Evolutionary conservation across 2,329 filamentous ascomycete species (phyloP).

Genomic region (Colletotrichum eleusines): DNA sequence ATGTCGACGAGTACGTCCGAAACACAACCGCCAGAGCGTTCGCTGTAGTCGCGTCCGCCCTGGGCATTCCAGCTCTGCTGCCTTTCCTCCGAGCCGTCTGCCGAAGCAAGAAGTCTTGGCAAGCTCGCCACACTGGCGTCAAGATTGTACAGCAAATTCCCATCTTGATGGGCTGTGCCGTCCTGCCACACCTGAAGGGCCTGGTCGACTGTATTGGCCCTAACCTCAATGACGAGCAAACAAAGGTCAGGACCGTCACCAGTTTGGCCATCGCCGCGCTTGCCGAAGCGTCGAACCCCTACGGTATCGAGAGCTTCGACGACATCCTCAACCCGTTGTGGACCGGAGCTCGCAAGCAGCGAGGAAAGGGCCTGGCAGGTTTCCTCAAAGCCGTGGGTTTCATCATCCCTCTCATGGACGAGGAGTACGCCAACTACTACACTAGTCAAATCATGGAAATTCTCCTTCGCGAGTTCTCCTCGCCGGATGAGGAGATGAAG

Average conservation of each 20-base stretch:
- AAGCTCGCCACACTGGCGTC: constrained; percentile 96
- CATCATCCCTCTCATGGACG: constrained; percentile 99
- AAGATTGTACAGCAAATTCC: constrained; percentile 99
- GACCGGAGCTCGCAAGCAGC: constrained; percentile 95
- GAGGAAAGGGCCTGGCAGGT: constrained; percentile 93
- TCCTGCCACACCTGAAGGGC: constrained; percentile 94
- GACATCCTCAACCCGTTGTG: constrained; percentile 97
- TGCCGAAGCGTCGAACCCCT: constrained; percentile 95
- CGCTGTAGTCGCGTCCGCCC: constrained; percentile 94
- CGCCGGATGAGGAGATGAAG: constrained; percentile 99
- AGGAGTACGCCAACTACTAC: constrained; percentile 99
- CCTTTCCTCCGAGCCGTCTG: constrained; percentile 97
- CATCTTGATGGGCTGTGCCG: constrained; percentile 97
- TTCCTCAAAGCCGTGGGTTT: constrained; percentile 98
- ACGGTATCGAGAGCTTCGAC: constrained; percentile 99
- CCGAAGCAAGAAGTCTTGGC: constrained; percentile 98
- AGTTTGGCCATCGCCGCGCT: constrained; percentile 94
- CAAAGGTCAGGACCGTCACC: constrained; percentile 96
- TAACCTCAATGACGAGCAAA: constrained; percentile 97
- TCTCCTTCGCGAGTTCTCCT: constrained; percentile 92
- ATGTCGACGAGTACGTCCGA: constrained; percentile 97
- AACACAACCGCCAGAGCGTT: constrained; percentile 98
- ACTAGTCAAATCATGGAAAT: constrained; percentile 99
- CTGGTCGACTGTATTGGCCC: constrained; percentile 96
- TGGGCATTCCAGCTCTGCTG: constrained; percentile 94